Evolutionary conservation across 2,329 filamentous ascomycete species (phyloP).

Genomic region (Calonectria crousiana): DNA sequence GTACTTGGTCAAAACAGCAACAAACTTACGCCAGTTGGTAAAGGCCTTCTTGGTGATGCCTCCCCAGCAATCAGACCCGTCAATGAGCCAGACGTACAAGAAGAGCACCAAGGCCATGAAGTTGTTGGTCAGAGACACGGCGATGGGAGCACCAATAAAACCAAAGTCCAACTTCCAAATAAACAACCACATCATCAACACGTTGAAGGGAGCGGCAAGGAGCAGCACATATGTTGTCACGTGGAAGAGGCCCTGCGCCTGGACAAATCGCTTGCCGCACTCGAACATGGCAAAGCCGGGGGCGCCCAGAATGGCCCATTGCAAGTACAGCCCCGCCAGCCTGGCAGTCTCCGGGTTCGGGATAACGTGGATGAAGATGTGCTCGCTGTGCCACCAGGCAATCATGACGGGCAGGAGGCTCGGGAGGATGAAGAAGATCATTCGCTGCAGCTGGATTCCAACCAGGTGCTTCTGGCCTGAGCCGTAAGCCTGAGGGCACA

Average conservation of each 20-base stretch:
- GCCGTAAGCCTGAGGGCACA: conserved; percentile 94
- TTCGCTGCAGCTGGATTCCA: conserved; percentile 83
- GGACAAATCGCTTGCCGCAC: conserved; percentile 82
- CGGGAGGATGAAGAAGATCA: conserved; percentile 81
- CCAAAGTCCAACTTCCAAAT: conserved; percentile 78
- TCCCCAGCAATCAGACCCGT: conserved; percentile 84
- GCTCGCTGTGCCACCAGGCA: conserved; percentile 77
- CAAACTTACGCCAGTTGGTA: conserved; percentile 74
- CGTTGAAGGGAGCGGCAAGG: conserved; percentile 81
- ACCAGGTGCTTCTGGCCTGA: conserved; percentile 91
- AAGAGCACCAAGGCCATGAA: conserved; percentile 82
- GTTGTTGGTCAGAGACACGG: conserved; percentile 82
- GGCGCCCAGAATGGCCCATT: conserved; percentile 77
- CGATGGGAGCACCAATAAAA: conserved; percentile 85
- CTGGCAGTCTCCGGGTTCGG: conserved; percentile 69
- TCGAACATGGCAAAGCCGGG: conserved; percentile 84
- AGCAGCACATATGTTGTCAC: conserved; percentile 83
- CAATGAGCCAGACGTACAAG: conserved; percentile 79
- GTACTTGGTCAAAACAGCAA: background rate
- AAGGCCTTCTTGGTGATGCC: conserved; percentile 79
- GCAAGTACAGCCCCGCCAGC: conserved; percentile 80
- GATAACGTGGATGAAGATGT: conserved; percentile 66
- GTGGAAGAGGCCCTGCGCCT: conserved; percentile 84
- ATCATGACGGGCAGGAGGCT: conserved; percentile 79
- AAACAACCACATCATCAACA: conserved; percentile 81